Percentiles rank a stretch among this genome's conserved stretches.
phyloP scores from a whole-genome alignment of 306 rosid species.

The Rosa lucieae region DNA sequence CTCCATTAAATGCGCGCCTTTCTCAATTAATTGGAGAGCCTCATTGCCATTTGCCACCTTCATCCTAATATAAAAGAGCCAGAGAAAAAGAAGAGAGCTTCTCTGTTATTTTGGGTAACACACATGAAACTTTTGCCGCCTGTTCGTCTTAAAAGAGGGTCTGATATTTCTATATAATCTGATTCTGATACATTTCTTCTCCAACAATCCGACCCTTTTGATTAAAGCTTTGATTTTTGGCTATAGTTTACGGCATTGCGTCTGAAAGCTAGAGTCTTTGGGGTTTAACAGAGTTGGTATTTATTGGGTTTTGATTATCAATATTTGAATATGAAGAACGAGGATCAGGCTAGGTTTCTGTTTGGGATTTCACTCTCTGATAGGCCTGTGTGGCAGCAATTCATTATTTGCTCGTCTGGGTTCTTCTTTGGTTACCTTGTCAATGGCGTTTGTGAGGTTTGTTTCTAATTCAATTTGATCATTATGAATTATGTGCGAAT shows the following conservation, averaged over 20 bases:
- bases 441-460: conserved; percentile 68
- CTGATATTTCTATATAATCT: not conserved
- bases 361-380: conserved; percentile 58
- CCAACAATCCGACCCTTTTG: not conserved
- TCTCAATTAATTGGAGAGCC: not conserved
- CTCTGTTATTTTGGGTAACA: not conserved
- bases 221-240: not conserved
- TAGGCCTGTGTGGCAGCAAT: conserved; percentile 53
- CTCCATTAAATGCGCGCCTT: not conserved
- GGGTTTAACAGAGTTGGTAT: not conserved
- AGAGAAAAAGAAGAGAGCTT: not conserved
- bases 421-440: conserved; percentile 67
- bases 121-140: not conserved
- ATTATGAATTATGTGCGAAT: not conserved
- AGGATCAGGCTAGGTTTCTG: conserved; percentile 46
- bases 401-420: conserved; percentile 55
- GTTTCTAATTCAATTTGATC: not conserved
- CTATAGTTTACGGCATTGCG: conserved; percentile 14
- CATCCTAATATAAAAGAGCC: not conserved
- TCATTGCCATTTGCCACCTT: not conserved
- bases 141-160: not conserved
- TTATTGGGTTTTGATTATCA: not conserved
- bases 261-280: conserved; percentile 6
- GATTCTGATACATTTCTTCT: conserved; percentile 13
- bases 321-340: conserved; percentile 39